Base-by-base conservation (phyloP, 2,329 filamentous ascomycete species). In the Fusarium secorum region DNA sequence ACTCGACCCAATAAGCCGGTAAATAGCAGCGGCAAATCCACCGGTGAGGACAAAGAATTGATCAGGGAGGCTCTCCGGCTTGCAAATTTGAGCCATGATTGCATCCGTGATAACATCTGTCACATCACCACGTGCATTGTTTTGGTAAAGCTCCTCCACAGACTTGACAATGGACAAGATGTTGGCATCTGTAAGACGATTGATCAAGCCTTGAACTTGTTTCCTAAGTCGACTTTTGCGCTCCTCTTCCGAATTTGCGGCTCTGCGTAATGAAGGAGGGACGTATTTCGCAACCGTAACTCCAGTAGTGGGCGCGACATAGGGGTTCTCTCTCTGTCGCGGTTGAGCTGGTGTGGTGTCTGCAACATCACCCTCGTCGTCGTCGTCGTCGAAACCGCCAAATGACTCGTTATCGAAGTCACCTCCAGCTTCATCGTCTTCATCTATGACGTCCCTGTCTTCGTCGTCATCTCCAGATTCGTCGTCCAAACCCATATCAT, bases 31-130 rank as follows among this genome's bases (percentile, higher is more conserved):
- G 38, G 95, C 89, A 77, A 98, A 98, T 8, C 94, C 95, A 39
- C 95, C 94, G 61, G 94, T 92, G 15, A 98, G 87, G 55, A 98
- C 94, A 59, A 98, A 89, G 74, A 98, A 97, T 0, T 95, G 96
- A 74, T 98, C 95, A 9, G 92, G 90, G 4, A 98, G 84, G 45
- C 85, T 89, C 28, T 94, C 92, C 11, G 90, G 88, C 74, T 97
- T 94, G 75, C 90, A 91, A 33, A 97, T 88, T 64, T 96, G 88
- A n/a, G 89, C 88, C 66, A 97, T 85, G 1, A 98, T 83, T 3
- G 95, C 84, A 68, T 95, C 90, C 6, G 95, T 89, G 4, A 98
- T 83, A 0, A 90, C 91, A 2, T 92, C 90, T 2, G 94, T 97
- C 48, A 98, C 94, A 75, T 95, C 90, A 68, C 96, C 93, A n/a